These are phyloP conservation scores for Suillus sp. DNA, from an alignment of 768 basidiomycete species.

Conservation along the genomic window DNA sequence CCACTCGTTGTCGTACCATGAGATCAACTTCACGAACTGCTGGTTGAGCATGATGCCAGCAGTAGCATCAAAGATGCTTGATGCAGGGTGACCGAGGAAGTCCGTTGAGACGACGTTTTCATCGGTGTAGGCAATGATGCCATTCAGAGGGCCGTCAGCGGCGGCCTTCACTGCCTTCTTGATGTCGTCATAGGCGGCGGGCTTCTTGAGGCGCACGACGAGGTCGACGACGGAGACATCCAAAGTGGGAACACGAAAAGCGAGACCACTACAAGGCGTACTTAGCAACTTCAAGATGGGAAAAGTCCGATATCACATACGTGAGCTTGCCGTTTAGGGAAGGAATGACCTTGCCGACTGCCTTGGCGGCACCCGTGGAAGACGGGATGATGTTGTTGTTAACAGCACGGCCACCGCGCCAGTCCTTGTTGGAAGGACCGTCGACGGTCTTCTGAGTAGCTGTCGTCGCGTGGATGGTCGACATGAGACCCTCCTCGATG, in stretches of 20 bases:
- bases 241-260: slow-evolving; percentile 96
- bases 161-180: slow-evolving; percentile 83
- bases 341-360: slow-evolving; percentile 98
- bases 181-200: slow-evolving; percentile 87
- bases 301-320: slow-evolving; percentile 47
- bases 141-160: slow-evolving; percentile 66
- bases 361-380: slow-evolving; percentile 98
- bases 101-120: slow-evolving; percentile 93
- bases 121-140: slow-evolving; percentile 88
- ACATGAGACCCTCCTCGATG: slow-evolving; percentile 97
- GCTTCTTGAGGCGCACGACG: slow-evolving; percentile 88
- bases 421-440: slow-evolving; percentile 93
- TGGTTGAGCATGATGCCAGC: slow-evolving; percentile 92
- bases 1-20: slow-evolving; percentile 97
- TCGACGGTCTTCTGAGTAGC: slow-evolving; percentile 96
- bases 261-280: slow-evolving; percentile 62
- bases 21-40: slow-evolving; percentile 94
- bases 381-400: slow-evolving; percentile 99
- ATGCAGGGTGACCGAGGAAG: slow-evolving; percentile 77
- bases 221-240: slow-evolving; percentile 99
- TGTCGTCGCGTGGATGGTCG: slow-evolving; percentile 95
- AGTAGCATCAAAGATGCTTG: slow-evolving; percentile 91
- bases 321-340: slow-evolving; percentile 96
- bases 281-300: slow-evolving; percentile 12
- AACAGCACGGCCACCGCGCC: slow-evolving; percentile 95